Base-by-base conservation (phyloP, 768 basidiomycete genomes). In the Macrolepiota albuminosa region DNA sequence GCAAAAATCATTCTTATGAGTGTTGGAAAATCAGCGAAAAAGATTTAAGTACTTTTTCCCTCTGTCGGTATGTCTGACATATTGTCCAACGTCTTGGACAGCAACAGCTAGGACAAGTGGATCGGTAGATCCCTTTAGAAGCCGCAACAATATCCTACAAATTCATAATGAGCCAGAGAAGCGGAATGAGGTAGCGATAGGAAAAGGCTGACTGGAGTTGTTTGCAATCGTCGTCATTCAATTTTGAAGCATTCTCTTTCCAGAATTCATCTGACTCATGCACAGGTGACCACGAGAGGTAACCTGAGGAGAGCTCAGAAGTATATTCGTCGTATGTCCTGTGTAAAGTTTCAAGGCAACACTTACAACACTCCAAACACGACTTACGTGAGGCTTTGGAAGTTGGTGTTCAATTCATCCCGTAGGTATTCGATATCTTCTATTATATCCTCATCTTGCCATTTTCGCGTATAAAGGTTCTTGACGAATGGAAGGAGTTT, bases 181-280 rank as follows among this genome's bases (percentile, higher is more conserved):
- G 34, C 31, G 48, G 24, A 21, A 21, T 21, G 16, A 26, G n/a
- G 4, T 31, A n/a, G n/a, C 21, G 2, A 42, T 24, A 29, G 21
- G 16, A 46, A 16, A 34, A 62, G 56, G 64, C 76, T 51, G 61
- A 95, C 96, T 89, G 95, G 60, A 98, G 80, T 60, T 92, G 89
- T 67, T 88, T 85, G 64, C 87, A 81, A 68, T 93, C 89, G 56
- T 83, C 85, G 62, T 98, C 95, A 64, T 94, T 92, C 46, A 98
- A 74, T 69, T 85, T 93, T 7, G 78, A 75, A 5, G 91, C 95
- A 69, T 98, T 98, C 76, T 95, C 94, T 69, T 90, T 92, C 97
- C 97, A 99, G 76, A 99, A 99, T 39, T 93, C 86, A 61, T 98
- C 96, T 2, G 92, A 95, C 69, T 95, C 92, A 68, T 99, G 97